Evolutionary conservation across 2,329 filamentous ascomycete species (phyloP).

Genomic region (Botrytis aclada): DNA sequence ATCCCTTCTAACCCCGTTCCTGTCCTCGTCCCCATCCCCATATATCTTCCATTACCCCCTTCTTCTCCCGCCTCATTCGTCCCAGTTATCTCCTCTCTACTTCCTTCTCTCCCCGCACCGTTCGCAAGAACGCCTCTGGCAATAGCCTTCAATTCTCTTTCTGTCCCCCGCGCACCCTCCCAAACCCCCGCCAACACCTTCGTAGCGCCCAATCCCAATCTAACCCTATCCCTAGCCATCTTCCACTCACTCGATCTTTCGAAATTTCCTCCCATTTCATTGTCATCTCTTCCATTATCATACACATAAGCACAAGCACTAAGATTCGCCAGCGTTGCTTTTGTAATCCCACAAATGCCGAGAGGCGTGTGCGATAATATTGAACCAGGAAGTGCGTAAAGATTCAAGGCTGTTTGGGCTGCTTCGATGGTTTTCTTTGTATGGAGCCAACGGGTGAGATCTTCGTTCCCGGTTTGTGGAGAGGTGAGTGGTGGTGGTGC

Average conservation of each 20-base stretch:
- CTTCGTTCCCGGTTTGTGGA: slow-evolving; percentile 17
- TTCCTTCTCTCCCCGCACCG: not conserved
- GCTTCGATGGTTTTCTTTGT: slow-evolving; percentile 58
- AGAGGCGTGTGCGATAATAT: slow-evolving; percentile 56
- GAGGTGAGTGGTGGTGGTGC: slow-evolving; percentile 23
- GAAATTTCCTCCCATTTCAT: not conserved
- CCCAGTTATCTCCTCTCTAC: not conserved
- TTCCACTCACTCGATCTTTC: slow-evolving; percentile 39
- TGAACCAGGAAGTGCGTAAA: slow-evolving; percentile 53
- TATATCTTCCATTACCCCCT: not conserved
- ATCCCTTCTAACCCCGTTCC: not conserved
- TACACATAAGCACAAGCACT: slow-evolving; percentile 55
- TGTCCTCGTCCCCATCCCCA: not conserved
- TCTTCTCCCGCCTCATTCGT: not conserved
- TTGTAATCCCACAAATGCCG: slow-evolving; percentile 53
- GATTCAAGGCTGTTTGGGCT: slow-evolving; percentile 54
- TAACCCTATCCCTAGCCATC: slow-evolving; percentile 52
- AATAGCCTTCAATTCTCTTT: slow-evolving; percentile 44
- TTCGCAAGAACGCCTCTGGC: slow-evolving; percentile 24
- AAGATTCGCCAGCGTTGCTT: slow-evolving; percentile 56
- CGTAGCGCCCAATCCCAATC: slow-evolving; percentile 57
- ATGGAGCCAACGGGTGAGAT: slow-evolving; percentile 40
- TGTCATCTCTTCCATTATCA: slow-evolving; percentile 24
- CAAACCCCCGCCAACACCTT: slow-evolving; percentile 54
- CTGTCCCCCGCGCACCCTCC: slow-evolving; percentile 53